Conservation (phyloP, 345 rosid genomes). For the Linum trigynum region DNA sequence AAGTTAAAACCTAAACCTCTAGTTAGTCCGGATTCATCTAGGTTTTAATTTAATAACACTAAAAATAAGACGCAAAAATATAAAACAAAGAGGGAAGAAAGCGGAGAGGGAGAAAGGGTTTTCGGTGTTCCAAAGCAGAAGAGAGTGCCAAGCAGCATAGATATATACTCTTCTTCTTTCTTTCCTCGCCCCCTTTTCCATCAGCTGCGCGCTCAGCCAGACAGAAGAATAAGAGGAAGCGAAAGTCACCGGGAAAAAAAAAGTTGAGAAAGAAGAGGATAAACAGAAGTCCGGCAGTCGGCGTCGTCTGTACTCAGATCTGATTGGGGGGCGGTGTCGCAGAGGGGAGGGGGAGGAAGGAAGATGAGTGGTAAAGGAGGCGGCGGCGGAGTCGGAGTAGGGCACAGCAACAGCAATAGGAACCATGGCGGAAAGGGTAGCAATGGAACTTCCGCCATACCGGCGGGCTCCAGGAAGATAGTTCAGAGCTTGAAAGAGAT, state of each 20-base stretch:
- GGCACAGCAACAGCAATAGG: constrained; percentile 11
- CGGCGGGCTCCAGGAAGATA: constrained; percentile 67
- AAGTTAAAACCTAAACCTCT: no score
- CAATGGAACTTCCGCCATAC: constrained; percentile 57
- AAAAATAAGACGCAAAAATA: neutral
- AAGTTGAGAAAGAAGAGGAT: neutral
- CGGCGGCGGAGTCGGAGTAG: constrained; percentile 51
- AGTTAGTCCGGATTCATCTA: no score
- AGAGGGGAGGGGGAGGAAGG: constrained; percentile 13
- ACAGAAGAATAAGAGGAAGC: neutral
- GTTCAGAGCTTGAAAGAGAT: constrained; percentile 93
- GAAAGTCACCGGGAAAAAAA: neutral
- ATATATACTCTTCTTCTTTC: neutral
- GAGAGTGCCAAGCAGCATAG: neutral
- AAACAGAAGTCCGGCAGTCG: neutral
- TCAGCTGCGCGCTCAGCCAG: no score
- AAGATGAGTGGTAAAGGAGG: constrained; percentile 52
- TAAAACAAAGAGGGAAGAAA: neutral
- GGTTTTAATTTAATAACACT: no score
- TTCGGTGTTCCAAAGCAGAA: constrained; percentile 15
- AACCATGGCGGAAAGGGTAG: constrained; percentile 34
- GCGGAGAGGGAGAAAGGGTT: neutral
- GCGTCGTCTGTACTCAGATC: constrained; percentile 17
- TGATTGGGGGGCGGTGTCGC: neutral
- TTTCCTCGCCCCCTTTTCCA: constrained; percentile 1